A percentile compares a stretch with the other conserved stretches of the same genome.
Conservation (phyloP, 2,329 filamentous ascomycete species). For the Hirsutella minnesotensis region DNA sequence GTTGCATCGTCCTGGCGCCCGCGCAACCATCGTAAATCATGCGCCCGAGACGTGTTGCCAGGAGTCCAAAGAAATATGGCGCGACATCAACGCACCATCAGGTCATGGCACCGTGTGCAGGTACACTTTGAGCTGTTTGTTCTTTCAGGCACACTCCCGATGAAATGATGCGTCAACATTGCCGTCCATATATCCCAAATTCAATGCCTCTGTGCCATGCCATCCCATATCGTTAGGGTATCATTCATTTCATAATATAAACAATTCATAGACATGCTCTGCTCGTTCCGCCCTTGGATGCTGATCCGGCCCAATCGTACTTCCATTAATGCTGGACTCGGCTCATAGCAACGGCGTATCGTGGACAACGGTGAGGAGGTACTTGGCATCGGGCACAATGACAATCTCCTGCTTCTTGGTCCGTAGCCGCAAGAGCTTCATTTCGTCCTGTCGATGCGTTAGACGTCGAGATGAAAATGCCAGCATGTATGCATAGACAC, state of each 20-base stretch:
- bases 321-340: background rate
- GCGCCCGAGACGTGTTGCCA: too few species aligned
- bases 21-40: too few species aligned
- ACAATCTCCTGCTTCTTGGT: constrained; percentile 81
- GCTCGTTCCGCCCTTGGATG: background rate
- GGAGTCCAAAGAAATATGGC: too few species aligned
- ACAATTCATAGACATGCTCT: background rate
- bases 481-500: background rate
- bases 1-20: too few species aligned
- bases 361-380: constrained; percentile 67
- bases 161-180: too few species aligned
- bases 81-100: too few species aligned
- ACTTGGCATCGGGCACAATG: constrained; percentile 71
- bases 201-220: background rate
- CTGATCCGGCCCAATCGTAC: background rate
- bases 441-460: constrained; percentile 45
- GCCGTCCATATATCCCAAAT: too few species aligned
- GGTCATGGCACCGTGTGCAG: too few species aligned
- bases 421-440: constrained; percentile 62
- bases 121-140: too few species aligned
- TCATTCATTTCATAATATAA: background rate
- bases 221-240: background rate
- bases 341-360: constrained; percentile 60
- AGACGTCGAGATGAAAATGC: too few species aligned
- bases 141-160: too few species aligned